Evolutionary conservation across 768 basidiomycete genomes (phyloP).

Genomic region (Xanthoconium purpureum): DNA sequence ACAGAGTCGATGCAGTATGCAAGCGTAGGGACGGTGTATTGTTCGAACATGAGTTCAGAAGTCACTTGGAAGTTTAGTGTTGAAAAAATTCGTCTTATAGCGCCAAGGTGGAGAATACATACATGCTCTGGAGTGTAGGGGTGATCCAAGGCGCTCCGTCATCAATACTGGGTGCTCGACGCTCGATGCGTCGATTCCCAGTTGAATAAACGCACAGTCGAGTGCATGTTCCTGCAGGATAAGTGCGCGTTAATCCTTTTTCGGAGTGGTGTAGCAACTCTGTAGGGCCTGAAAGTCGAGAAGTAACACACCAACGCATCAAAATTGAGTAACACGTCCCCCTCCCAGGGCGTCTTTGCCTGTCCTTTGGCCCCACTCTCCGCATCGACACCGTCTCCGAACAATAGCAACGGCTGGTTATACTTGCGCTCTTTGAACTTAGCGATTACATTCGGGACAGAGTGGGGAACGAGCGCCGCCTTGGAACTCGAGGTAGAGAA

Average conservation of each 20-base stretch:
- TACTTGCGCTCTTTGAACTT: constrained; percentile 88
- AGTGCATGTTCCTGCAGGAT: constrained; percentile 84
- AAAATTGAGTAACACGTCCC: constrained; percentile 86
- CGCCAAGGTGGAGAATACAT: constrained; percentile 31
- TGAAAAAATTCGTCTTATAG: background rate
- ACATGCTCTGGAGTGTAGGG: constrained; percentile 85
- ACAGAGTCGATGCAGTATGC: constrained; percentile 86
- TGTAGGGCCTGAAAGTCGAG: background rate
- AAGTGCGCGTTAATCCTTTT: background rate
- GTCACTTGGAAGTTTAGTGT: constrained; percentile 57
- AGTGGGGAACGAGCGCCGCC: constrained; percentile 41
- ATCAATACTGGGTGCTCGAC: constrained; percentile 89
- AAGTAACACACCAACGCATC: constrained; percentile 73
- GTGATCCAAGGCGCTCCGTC: constrained; percentile 88
- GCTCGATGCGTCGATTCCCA: constrained; percentile 74
- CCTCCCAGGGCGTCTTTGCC: constrained; percentile 86
- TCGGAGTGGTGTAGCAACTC: background rate
- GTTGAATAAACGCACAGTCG: constrained; percentile 85
- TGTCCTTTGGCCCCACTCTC: constrained; percentile 83
- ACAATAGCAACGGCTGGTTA: constrained; percentile 79
- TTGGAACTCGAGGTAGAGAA: constrained; percentile 54
- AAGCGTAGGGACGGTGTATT: constrained; percentile 81
- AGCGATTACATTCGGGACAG: constrained; percentile 69
- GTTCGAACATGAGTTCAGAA: constrained; percentile 94
- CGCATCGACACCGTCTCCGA: constrained; percentile 82